phyloP scores from a whole-genome alignment of 2,329 filamentous ascomycete species.

The Cladosporium sp. region DNA sequence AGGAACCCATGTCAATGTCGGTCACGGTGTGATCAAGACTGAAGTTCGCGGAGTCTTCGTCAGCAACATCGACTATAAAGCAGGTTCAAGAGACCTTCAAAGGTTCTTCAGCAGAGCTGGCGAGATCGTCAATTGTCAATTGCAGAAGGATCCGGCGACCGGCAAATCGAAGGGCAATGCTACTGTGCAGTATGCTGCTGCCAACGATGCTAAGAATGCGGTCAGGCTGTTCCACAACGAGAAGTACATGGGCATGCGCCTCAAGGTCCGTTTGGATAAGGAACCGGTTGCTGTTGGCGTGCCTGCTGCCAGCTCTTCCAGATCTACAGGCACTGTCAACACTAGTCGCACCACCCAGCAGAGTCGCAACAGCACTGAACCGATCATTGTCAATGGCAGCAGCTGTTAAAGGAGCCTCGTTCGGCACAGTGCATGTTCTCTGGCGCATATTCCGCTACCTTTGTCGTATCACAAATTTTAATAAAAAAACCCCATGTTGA shows the following conservation, averaged over 20 bases:
- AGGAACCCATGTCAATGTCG: conserved; percentile 31
- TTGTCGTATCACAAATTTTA: background rate
- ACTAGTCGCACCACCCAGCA: background rate
- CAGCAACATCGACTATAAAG: conserved; percentile 31
- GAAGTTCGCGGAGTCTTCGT: conserved; percentile 35
- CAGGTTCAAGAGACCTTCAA: conserved; percentile 28
- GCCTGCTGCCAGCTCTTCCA: background rate
- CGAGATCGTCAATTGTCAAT: conserved; percentile 26
- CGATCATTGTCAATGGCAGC: conserved; percentile 29
- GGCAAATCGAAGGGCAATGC: conserved; percentile 33
- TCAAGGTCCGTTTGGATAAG: conserved; percentile 31
- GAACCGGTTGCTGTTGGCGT: conserved; percentile 25
- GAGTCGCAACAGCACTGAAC: conserved; percentile 15
- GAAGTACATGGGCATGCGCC: conserved; percentile 27
- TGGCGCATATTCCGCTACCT: background rate
- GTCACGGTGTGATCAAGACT: conserved; percentile 26
- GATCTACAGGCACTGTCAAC: background rate
- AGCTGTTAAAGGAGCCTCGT: background rate
- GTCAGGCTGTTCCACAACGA: conserved; percentile 29
- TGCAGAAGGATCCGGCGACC: conserved; percentile 25
- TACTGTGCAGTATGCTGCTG: conserved; percentile 30
- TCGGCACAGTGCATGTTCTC: background rate
- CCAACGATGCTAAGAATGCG: conserved; percentile 29
- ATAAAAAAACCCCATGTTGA: background rate
- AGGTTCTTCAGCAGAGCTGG: conserved; percentile 30